Evolutionary conservation across 352 stramenopile species (phyloP), one percentile per base, ranked within the genome.

Genomic region (Globisporangium cederbergense): DNA sequence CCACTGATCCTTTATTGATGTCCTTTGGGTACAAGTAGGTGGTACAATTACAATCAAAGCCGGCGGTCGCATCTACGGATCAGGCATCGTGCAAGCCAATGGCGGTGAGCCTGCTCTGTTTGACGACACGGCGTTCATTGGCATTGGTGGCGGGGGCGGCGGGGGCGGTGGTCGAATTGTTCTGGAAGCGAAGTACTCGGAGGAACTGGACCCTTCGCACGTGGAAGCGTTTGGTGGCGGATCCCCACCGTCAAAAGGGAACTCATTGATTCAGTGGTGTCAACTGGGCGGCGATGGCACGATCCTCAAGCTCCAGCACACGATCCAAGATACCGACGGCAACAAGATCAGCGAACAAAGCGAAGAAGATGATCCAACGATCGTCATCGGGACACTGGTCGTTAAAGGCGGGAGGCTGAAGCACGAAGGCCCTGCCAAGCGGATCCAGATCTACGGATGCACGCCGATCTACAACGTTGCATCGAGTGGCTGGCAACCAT

Each of bases 261-360:
- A 75, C 51, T 10, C 59, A 22, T 61, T 67, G 4, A 78, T 92
- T 28, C 67, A 74, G 43, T 93, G 87, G 87, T 95, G 87, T 30
- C 87, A 95, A 52, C 70, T 93, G 14, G 87, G 84, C 40, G 83
- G 78, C 40, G 85, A 91, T 34, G 87, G 87, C 14, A 90, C 87
- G 3, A 91, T 93, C 57, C 51, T 93, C 7, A 88, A 88, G 45
- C 22, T 80, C 18, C 76, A 83, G 28, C 75, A 84, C 63, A 68
- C 66, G 10, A 56, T 66, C 1, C 71, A 71, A 32, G 52, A 70
- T 16, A 45, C 64, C 34, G 52, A 66, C 52, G 42, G 25, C 11
- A 28, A 50, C 30, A 32, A 40, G 2, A 2, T 1, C 1, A 61
- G 56, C 30, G 58, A 69, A n/a, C 49, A 43, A 1, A 56, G 18